Conservation (phyloP, 345 rosid species). For the Arabis alpina region DNA sequence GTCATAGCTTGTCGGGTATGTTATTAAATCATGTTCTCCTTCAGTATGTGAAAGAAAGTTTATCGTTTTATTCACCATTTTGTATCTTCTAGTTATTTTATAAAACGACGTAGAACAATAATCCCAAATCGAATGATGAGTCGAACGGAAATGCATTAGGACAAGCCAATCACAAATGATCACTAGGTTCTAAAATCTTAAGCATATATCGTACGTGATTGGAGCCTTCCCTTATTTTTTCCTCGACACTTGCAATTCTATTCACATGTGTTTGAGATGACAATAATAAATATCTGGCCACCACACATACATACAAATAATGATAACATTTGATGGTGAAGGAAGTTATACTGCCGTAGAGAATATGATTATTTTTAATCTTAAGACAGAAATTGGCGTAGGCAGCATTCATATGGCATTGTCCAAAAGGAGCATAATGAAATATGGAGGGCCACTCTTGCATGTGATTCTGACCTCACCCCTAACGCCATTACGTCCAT, state of each 20-base stretch:
- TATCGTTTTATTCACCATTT: too few relatives aligned
- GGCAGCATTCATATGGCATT: conserved; percentile 30
- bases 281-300: not conserved
- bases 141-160: not conserved
- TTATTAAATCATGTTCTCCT: too few relatives aligned
- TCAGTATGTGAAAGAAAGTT: too few relatives aligned
- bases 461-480: conserved; percentile 38
- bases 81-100: not conserved
- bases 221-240: not conserved
- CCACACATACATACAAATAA: not conserved
- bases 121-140: not conserved
- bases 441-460: conserved; percentile 26
- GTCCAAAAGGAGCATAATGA: conserved; percentile 33
- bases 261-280: conserved; percentile 3
- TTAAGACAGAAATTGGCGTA: conserved; percentile 16
- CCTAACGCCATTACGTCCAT: conserved; percentile 12
- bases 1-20: too few relatives aligned
- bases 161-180: conserved; percentile 8
- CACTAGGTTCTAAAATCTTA: not conserved
- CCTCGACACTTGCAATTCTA: not conserved
- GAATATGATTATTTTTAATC: not conserved
- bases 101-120: not conserved
- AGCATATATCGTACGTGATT: not conserved
- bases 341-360: not conserved
- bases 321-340: conserved; percentile 6